Percentiles rank a stretch among this genome's conserved stretches.
Evolutionary conservation across 257 asterid genomes (phyloP).

Genomic region (Craterostigma plantagineum): DNA sequence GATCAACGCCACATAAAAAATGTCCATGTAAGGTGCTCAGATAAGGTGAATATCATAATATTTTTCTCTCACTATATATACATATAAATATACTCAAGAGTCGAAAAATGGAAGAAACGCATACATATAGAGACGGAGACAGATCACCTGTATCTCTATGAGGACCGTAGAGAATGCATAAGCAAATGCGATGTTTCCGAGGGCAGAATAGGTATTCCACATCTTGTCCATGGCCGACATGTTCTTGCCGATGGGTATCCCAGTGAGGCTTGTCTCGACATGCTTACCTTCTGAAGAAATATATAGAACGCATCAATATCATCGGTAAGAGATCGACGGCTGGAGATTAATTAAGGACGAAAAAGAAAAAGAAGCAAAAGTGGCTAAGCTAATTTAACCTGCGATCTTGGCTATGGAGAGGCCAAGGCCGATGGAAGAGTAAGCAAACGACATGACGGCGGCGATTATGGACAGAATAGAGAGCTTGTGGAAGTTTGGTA

Average conservation of each 20-base stretch:
- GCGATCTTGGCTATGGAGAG: constrained; percentile 52
- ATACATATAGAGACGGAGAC: too few species aligned
- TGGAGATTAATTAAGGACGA: not conserved
- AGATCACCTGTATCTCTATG: constrained; percentile 64
- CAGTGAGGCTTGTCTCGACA: constrained; percentile 39
- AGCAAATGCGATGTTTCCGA: constrained; percentile 92
- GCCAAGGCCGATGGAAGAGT: constrained; percentile 65
- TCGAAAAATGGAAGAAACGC: too few species aligned
- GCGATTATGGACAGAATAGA: constrained; percentile 85
- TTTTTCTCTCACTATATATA: too few species aligned
- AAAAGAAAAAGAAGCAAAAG: not conserved
- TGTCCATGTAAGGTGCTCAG: too few species aligned
- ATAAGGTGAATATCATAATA: too few species aligned
- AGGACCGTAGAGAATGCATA: constrained; percentile 87
- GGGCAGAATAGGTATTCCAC: constrained; percentile 59
- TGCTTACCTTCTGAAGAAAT: constrained; percentile 25
- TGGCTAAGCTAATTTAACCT: too few species aligned
- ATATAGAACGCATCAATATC: too few species aligned
- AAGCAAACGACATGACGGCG: constrained; percentile 80
- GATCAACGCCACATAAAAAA: too few species aligned
- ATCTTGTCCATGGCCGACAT: constrained; percentile 49
- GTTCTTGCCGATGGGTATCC: constrained; percentile 56
- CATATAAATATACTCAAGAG: too few species aligned
- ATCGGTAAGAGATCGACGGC: too few species aligned
- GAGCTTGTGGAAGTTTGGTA: constrained; percentile 64